Evolutionary conservation across 441 rosid genomes (phyloP), one percentile per base, ranked within the genome.

Genomic region (Bocquillonia castaneifolia): DNA sequence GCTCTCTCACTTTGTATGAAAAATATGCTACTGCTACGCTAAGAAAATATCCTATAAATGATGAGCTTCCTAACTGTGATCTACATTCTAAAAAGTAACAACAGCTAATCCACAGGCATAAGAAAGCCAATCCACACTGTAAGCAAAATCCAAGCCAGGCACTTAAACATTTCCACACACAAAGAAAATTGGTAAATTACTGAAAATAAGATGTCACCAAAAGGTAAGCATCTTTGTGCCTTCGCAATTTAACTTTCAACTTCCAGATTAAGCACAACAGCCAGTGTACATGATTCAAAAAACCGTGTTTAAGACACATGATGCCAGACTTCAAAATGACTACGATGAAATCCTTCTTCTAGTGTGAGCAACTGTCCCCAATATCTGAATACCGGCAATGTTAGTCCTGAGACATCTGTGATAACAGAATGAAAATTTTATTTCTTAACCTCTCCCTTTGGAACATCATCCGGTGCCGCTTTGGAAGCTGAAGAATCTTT

Each of bases 401-500:
- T 51, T 15, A 55, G 52, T 51, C 62, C 26, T 26, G 37, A 42
- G 23, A 50, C 32, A 53, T 36, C 60, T 64, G 28, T 44, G 10
- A 54, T 2, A 42, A 28, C 20, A 26, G 28, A 71, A 23, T 22
- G 32, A 48, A 37, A 50, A 12, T 47, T 34, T 37, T 64, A 15
- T 22, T 44, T 47, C 37, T 34, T 34, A 44, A 54, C 42, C 44
- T 36, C 36, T 26, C 64, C 6, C 40, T 63, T 73, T 29, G 66
- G 61, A 65, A 69, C 44, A 57, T 77, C 78, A 71, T 79, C 75
- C 29, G 64, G 68, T 37, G 66, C 79, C 13, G 58, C 77, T 39
- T 75, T 63, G 26, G 69, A 72, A 15, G 51, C 67, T 77, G 76
- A 79, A 20, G 63, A 53, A 67, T 74, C 83, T 54, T 34, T 67